Base-by-base conservation (phyloP, 768 basidiomycete species). In the Scleroderma bovista region DNA sequence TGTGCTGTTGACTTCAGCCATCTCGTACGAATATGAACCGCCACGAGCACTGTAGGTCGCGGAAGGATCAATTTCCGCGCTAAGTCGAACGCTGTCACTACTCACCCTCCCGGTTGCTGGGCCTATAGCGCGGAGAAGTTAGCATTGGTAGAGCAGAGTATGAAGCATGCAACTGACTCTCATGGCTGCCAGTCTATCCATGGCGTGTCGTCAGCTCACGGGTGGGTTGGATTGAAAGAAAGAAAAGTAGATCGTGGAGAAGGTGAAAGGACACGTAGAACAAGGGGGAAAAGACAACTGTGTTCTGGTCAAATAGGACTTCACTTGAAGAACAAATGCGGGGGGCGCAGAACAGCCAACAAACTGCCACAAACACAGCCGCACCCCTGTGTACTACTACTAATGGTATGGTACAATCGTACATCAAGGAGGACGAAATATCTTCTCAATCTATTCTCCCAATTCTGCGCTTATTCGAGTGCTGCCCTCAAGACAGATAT, bases 151-250 rank as follows among this genome's bases (percentile, higher is more conserved):
- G 45, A 26, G 5, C 23, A 7, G 0, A 40, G 45, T 10, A 29
- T 15, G 3, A 36, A 23, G 34, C 13, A 17, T 34, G 31, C 29
- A 3, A 65, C 81, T 51, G 51, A 88, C 88, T 72, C 88, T 81
- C 82, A 88, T 81, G 55, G 86, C 88, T 60, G 88, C 91, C 57
- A 94, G 79, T 77, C 92, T 82, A 74, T 94, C 91, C 80, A 92
- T 83, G 57, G 50, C 58, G 29, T 43, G 51, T 64, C 64, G 92
- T 88, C 84, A 90, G 48, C 1, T 9, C 10, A 17, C 6, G 22
- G 47, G 15, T 86, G n/a, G 58, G 59, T 68, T 56, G 51, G 45
- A 51, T 57, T 63, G 53, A 57, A 57, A 50, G 48, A 48, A 31
- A 47, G 32, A 32, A 29, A 24, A 7, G 51, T 31, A 46, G 36